phyloP scores from a whole-genome alignment of 148 eudicot species.

The Vaccinium corymbosum region DNA sequence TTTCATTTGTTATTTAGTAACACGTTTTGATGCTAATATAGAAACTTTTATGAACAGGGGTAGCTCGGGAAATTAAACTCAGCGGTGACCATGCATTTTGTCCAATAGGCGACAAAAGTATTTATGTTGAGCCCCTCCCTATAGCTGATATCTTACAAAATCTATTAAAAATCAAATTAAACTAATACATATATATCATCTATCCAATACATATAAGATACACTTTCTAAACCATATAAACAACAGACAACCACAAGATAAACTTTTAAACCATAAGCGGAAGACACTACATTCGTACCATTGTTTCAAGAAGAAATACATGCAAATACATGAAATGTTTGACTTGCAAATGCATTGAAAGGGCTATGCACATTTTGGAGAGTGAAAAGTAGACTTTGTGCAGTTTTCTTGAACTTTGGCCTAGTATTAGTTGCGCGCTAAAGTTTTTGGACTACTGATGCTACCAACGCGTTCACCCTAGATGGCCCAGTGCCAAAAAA shows the following conservation, averaged over 20 bases:
- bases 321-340: neutral
- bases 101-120: neutral
- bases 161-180: neutral
- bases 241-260: neutral
- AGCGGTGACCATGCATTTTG: neutral
- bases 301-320: neutral
- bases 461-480: neutral
- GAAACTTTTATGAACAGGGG: neutral
- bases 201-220: neutral
- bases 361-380: neutral
- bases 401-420: neutral
- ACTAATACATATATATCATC: neutral
- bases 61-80: neutral
- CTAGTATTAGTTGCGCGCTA: neutral
- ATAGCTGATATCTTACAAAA: neutral
- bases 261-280: neutral
- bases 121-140: neutral
- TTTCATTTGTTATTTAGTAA: neutral
- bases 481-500: neutral
- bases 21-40: neutral
- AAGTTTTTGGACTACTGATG: neutral
- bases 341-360: neutral
- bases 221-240: neutral
- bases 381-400: neutral
- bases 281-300: neutral